These are phyloP conservation scores for Phanerodontia chrysosporium DNA, from an alignment of 768 basidiomycete genomes.

Conservation along the genomic window DNA sequence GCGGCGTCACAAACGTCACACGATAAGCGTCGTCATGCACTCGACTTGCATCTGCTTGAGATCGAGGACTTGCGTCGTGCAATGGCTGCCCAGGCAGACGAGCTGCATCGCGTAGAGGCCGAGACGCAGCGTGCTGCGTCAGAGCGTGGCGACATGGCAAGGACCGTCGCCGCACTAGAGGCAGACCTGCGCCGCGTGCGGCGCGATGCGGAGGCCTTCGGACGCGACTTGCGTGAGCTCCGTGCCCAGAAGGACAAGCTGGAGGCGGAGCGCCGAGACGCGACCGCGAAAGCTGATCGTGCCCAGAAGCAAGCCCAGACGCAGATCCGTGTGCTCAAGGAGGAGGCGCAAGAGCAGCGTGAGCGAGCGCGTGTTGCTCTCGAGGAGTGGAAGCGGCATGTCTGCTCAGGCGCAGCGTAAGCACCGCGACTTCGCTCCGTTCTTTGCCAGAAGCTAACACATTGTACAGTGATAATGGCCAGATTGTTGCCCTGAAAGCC, in stretches of 20 bases:
- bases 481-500: conserved; percentile 49
- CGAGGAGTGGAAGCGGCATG: conserved; percentile 50
- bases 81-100: conserved; percentile 53
- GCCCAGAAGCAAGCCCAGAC: conserved; percentile 63
- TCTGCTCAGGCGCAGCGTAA: conserved; percentile 52
- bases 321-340: conserved; percentile 61
- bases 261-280: conserved; percentile 40
- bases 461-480: conserved; percentile 44
- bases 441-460: neutral
- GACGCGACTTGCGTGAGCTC: conserved; percentile 68
- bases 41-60: conserved; percentile 67
- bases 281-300: conserved; percentile 49
- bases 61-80: conserved; percentile 74
- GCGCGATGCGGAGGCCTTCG: conserved; percentile 73
- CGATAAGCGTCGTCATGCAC: conserved; percentile 65
- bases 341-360: conserved; percentile 57
- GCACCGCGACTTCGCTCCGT: neutral
- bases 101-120: conserved; percentile 58
- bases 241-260: conserved; percentile 63
- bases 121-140: conserved; percentile 59
- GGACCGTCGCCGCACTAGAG: conserved; percentile 65
- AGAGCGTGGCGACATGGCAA: conserved; percentile 63
- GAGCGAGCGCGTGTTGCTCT: conserved; percentile 42
- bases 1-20: conserved; percentile 60
- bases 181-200: conserved; percentile 72